phyloP scores from a whole-genome alignment of 345 rosid genomes.

The Turritis glabra region DNA sequence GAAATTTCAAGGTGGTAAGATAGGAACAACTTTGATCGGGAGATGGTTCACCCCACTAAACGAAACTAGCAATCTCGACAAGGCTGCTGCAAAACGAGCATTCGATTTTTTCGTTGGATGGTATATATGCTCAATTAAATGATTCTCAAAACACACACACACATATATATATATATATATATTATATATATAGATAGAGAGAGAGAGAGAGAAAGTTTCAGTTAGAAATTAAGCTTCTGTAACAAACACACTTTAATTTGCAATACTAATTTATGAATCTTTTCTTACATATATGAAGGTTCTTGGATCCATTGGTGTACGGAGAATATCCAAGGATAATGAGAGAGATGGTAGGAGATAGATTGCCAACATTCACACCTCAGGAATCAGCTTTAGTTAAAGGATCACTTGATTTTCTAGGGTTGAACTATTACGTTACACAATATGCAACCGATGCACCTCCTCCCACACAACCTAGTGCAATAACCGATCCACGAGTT shows the following conservation, averaged over 20 bases:
- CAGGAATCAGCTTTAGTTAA: slow-evolving; percentile 20
- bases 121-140: not conserved
- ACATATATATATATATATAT: too few relatives aligned
- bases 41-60: slow-evolving; percentile 26
- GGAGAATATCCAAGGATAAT: slow-evolving; percentile 26
- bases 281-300: too few relatives aligned
- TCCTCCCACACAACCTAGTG: too few relatives aligned
- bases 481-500: too few relatives aligned
- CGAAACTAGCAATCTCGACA: slow-evolving; percentile 1
- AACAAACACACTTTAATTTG: too few relatives aligned
- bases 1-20: slow-evolving; percentile 21
- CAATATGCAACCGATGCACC: too few relatives aligned
- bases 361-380: slow-evolving; percentile 23
- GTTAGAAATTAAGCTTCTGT: too few relatives aligned
- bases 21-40: slow-evolving; percentile 21
- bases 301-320: slow-evolving; percentile 28
- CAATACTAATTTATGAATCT: too few relatives aligned
- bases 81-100: slow-evolving; percentile 27
- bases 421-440: slow-evolving; percentile 38
- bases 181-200: too few relatives aligned
- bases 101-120: slow-evolving; percentile 38
- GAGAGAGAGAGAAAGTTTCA: too few relatives aligned
- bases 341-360: slow-evolving; percentile 2
- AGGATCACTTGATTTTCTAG: slow-evolving; percentile 40
- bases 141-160: too few relatives aligned